Percentiles rank a stretch among this genome's conserved stretches.
phyloP scores from a whole-genome alignment of 2,329 filamentous ascomycete species.

The Zymoseptoria crescenta region DNA sequence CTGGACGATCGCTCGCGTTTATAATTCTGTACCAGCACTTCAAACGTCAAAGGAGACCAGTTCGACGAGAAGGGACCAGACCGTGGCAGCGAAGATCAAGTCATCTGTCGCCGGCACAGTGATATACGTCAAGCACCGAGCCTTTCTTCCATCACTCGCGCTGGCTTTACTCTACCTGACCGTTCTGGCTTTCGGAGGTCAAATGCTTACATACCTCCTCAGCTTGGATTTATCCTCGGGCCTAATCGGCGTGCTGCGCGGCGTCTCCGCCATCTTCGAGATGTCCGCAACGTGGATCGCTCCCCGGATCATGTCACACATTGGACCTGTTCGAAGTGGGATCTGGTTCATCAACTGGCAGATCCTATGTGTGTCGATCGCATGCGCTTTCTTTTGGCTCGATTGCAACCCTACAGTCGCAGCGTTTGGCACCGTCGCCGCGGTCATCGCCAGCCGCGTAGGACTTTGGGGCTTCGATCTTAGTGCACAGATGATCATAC shows the following conservation, averaged over 20 bases:
- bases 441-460: slow-evolving; percentile 35
- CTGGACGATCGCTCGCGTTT: slow-evolving; percentile 43
- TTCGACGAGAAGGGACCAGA: neutral
- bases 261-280: slow-evolving; percentile 48
- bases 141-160: slow-evolving; percentile 54
- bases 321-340: slow-evolving; percentile 52
- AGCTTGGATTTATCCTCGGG: slow-evolving; percentile 45
- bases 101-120: slow-evolving; percentile 18
- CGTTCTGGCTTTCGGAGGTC: slow-evolving; percentile 51
- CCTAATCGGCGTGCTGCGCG: slow-evolving; percentile 49
- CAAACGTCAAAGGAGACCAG: slow-evolving; percentile 5
- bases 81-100: slow-evolving; percentile 2
- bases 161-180: slow-evolving; percentile 55
- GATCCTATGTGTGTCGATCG: slow-evolving; percentile 44
- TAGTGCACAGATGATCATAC: slow-evolving; percentile 39
- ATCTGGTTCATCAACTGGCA: slow-evolving; percentile 67
- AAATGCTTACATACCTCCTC: slow-evolving; percentile 59
- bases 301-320: slow-evolving; percentile 46
- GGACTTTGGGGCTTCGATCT: slow-evolving; percentile 45
- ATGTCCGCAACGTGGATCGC: slow-evolving; percentile 54
- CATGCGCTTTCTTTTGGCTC: slow-evolving; percentile 30
- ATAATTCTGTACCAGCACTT: slow-evolving; percentile 27
- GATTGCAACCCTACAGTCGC: slow-evolving; percentile 10
- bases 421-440: slow-evolving; percentile 29
- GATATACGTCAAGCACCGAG: slow-evolving; percentile 46